Evolutionary conservation across 306 rosid genomes (phyloP).

Genomic region (Mucuna pruriens): DNA sequence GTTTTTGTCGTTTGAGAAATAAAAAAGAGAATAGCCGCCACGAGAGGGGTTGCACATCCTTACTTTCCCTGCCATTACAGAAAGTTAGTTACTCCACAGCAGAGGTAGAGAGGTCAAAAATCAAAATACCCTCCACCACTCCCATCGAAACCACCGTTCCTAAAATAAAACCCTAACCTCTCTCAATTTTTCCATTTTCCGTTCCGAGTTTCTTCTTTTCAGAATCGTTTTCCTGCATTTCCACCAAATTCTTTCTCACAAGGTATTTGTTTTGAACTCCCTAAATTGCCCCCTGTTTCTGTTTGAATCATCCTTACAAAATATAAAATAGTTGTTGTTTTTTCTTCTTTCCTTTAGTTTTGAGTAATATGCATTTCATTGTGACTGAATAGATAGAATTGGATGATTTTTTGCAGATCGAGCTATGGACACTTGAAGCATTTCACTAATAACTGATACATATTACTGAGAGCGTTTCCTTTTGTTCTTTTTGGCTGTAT

Average conservation of each 20-base stretch:
- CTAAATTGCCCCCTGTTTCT: neutral
- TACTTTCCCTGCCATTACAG: neutral
- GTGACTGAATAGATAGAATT: neutral
- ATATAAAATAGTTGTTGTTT: neutral
- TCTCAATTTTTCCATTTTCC: neutral
- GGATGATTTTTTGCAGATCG: slow-evolving; percentile 33
- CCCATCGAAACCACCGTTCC: neutral
- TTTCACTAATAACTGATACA: neutral
- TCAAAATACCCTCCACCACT: neutral
- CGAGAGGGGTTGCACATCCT: neutral
- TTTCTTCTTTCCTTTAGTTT: neutral
- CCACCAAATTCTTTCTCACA: neutral
- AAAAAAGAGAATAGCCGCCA: slow-evolving; percentile 46
- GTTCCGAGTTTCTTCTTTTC: neutral
- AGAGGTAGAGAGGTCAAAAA: neutral
- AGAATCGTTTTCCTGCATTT: slow-evolving; percentile 22
- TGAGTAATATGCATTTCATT: neutral
- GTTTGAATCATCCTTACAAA: neutral
- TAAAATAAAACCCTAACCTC: neutral
- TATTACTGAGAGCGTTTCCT: slow-evolving; percentile 3
- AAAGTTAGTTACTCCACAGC: neutral
- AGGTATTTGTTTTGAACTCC: slow-evolving; percentile 32
- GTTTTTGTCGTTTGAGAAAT: slow-evolving; percentile 30
- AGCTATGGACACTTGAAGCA: slow-evolving; percentile 25
- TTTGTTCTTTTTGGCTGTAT: neutral